Conservation (phyloP, 495 filamentous ascomycete species). For the Penicillium salamii region DNA sequence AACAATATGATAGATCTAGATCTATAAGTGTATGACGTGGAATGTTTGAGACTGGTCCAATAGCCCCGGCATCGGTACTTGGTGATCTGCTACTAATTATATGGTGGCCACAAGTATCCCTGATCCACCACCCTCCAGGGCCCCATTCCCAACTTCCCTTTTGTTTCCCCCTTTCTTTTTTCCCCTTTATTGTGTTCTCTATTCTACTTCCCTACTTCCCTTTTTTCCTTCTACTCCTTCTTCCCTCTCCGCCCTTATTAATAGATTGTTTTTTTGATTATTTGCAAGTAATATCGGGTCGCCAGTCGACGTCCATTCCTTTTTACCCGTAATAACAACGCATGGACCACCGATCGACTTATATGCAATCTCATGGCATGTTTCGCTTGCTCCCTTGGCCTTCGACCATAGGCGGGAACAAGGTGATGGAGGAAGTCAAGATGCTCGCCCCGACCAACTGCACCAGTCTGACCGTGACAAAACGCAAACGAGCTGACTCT, state of each 20-base stretch:
- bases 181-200: constrained; percentile 6
- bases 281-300: constrained; percentile 14
- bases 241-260: constrained; percentile 15
- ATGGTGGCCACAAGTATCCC: constrained; percentile 13
- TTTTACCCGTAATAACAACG: constrained; percentile 14
- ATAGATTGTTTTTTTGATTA: too few relatives aligned
- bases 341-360: constrained; percentile 24
- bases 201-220: constrained; percentile 1
- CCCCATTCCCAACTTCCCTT: constrained; percentile 4
- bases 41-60: constrained; percentile 11
- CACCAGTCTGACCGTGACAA: constrained; percentile 34
- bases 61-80: constrained; percentile 1
- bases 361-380: constrained; percentile 53
- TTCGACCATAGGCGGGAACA: constrained; percentile 54
- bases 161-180: constrained; percentile 5
- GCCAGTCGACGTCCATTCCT: constrained; percentile 25
- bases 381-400: constrained; percentile 56
- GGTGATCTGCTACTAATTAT: background rate
- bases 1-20: background rate
- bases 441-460: constrained; percentile 39
- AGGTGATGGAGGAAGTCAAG: constrained; percentile 49
- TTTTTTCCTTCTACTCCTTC: constrained; percentile 5
- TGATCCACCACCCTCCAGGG: constrained; percentile 16
- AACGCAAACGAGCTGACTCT: constrained; percentile 53
- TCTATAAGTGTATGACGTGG: constrained; percentile 23